Percentiles rank a stretch among this genome's conserved stretches.
These are phyloP conservation scores for Asparagopsis taxiformis DNA, from an alignment of 31 red algal genomes.

Conservation along the genomic window DNA sequence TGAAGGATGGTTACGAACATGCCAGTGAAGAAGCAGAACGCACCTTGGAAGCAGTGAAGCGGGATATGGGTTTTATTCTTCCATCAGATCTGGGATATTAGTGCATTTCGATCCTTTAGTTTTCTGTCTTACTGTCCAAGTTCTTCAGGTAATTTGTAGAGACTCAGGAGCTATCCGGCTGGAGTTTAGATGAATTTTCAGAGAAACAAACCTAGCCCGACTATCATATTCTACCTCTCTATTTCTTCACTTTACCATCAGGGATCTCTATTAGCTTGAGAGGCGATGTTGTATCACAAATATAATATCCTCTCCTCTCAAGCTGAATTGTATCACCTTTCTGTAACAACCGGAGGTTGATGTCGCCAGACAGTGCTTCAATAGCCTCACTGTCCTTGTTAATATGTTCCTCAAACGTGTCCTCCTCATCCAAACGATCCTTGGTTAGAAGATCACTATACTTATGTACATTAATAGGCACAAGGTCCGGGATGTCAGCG, in stretches of 20 bases:
- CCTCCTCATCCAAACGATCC: constrained; percentile 95
- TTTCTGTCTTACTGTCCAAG: not conserved
- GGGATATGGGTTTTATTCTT: constrained; percentile 87
- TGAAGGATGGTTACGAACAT: constrained; percentile 68
- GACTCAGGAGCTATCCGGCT: too few species aligned
- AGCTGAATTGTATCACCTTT: constrained; percentile 95
- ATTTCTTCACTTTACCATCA: constrained; percentile 45
- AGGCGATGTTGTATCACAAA: constrained; percentile 75
- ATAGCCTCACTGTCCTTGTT: constrained; percentile 63
- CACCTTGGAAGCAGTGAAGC: constrained; percentile 76
- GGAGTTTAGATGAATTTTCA: too few species aligned
- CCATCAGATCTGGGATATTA: constrained; percentile 40
- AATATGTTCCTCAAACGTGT: constrained; percentile 79
- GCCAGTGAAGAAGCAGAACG: constrained; percentile 81
- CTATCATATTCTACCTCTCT: not conserved
- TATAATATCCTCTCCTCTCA: constrained; percentile 96
- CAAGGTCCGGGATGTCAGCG: constrained; percentile 84
- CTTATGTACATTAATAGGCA: constrained; percentile 66
- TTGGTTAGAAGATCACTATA: constrained; percentile 93
- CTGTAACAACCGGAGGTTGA: constrained; percentile 85
- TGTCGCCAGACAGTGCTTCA: constrained; percentile 64
- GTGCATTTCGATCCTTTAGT: not conserved
- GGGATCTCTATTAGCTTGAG: constrained; percentile 94
- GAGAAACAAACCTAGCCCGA: too few species aligned
- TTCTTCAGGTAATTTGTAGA: too few species aligned